Conservation (phyloP, 73 alveolate genomes). For the Uronychia binucleata region DNA sequence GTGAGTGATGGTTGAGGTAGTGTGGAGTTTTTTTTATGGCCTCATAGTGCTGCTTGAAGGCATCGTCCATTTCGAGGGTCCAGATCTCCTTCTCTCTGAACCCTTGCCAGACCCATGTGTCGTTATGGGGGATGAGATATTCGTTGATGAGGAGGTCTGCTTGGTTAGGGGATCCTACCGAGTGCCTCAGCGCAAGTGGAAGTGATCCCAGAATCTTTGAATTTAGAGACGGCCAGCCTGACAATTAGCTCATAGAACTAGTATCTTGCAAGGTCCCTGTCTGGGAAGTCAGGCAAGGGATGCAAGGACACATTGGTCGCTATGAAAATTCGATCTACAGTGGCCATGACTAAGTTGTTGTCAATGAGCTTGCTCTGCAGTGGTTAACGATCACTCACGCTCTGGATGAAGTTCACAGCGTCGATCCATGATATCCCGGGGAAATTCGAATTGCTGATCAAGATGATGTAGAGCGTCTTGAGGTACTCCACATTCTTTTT, state of each 20-base stretch:
- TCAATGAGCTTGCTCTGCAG: conserved; percentile 44
- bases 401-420: conserved; percentile 3
- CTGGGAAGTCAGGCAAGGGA: conserved; percentile 48
- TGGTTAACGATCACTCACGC: not conserved
- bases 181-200: conserved; percentile 45
- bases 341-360: conserved; percentile 28
- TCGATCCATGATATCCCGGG: conserved; percentile 42
- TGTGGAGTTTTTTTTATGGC: too few relatives aligned
- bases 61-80: conserved; percentile 60
- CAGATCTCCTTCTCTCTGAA: conserved; percentile 51
- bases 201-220: conserved; percentile 44
- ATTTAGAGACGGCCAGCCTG: conserved; percentile 54
- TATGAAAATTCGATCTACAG: conserved; percentile 62
- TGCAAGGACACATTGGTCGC: conserved; percentile 39
- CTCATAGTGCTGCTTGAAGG: conserved; percentile 38
- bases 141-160: conserved; percentile 50
- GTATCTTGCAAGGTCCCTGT: conserved; percentile 51
- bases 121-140: conserved; percentile 15
- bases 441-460: conserved; percentile 19
- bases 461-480: conserved; percentile 18
- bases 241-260: conserved; percentile 61
- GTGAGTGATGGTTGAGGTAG: too few relatives aligned
- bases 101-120: conserved; percentile 31
- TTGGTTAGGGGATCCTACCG: too few relatives aligned
- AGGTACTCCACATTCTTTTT: conserved; percentile 2